phyloP scores from a whole-genome alignment of 805 yeast species.

The Myxozyma kluyveri region DNA sequence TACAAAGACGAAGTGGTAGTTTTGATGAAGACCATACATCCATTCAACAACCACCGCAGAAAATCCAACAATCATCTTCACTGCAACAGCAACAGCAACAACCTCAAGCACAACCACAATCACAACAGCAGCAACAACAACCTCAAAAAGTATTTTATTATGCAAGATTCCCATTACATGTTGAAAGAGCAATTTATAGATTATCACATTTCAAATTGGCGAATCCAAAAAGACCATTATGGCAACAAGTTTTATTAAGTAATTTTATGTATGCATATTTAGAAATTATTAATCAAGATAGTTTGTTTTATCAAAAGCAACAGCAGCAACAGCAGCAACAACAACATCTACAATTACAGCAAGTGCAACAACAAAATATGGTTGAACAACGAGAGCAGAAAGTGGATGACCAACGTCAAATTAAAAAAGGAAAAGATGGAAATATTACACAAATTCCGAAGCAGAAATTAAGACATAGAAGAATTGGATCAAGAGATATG shows the following conservation, averaged over 20 bases:
- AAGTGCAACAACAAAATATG: constrained; percentile 10
- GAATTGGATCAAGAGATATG: background rate
- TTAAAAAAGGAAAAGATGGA: background rate
- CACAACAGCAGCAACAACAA: constrained; percentile 4
- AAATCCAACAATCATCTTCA: background rate
- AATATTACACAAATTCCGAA: background rate
- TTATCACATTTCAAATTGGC: constrained; percentile 90
- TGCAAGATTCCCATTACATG: constrained; percentile 81
- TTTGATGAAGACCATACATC: no score
- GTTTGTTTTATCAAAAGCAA: constrained; percentile 10
- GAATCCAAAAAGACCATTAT: constrained; percentile 83
- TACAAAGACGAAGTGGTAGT: no score
- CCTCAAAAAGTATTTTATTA: constrained; percentile 20
- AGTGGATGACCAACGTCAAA: constrained; percentile 5
- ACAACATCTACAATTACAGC: constrained; percentile 21
- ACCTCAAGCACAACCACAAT: constrained; percentile 6
- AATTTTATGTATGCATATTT: constrained; percentile 97
- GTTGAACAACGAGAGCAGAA: constrained; percentile 3
- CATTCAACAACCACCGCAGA: no score
- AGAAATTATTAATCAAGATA: constrained; percentile 83
- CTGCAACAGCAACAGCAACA: constrained; percentile 1
- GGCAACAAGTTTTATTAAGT: constrained; percentile 88
- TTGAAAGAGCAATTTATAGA: constrained; percentile 92
- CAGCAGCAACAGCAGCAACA: constrained; percentile 15
- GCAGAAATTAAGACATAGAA: background rate